phyloP scores from a whole-genome alignment of 2,329 filamentous ascomycete species.

The Dryadomyces quercivorus region DNA sequence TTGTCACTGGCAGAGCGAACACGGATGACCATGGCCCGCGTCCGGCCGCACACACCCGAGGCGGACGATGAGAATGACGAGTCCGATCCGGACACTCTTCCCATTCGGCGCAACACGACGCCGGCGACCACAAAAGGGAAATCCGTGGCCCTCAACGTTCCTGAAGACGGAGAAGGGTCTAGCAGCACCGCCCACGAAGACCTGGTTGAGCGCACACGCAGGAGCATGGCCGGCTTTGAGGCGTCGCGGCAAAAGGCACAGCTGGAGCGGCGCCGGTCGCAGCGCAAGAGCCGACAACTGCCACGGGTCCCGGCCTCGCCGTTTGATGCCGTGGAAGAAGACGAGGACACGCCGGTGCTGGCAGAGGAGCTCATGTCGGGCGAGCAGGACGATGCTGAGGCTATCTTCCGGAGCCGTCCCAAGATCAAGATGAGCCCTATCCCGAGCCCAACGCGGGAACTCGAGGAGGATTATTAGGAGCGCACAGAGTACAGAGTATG shows the following conservation, averaged over 20 bases:
- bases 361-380: slow-evolving; percentile 54
- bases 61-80: slow-evolving; percentile 15
- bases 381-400: slow-evolving; percentile 62
- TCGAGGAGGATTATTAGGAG: not conserved
- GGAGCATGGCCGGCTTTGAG: slow-evolving; percentile 51
- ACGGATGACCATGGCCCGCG: slow-evolving; percentile 63
- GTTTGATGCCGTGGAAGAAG: slow-evolving; percentile 33
- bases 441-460: slow-evolving; percentile 27
- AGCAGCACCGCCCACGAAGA: slow-evolving; percentile 28
- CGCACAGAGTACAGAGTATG: not conserved
- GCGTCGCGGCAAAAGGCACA: slow-evolving; percentile 49
- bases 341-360: slow-evolving; percentile 32
- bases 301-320: slow-evolving; percentile 4
- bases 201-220: slow-evolving; percentile 43
- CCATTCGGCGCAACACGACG: slow-evolving; percentile 10
- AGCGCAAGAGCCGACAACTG: slow-evolving; percentile 22
- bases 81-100: not conserved
- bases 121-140: slow-evolving; percentile 7
- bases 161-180: not conserved
- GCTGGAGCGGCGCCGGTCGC: slow-evolving; percentile 39
- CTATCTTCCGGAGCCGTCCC: slow-evolving; percentile 75
- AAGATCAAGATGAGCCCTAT: slow-evolving; percentile 67
- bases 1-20: slow-evolving; percentile 67
- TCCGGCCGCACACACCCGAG: slow-evolving; percentile 25
- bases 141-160: slow-evolving; percentile 12